Conservation (phyloP, 345 rosid genomes). For the Syzygium aqueum region DNA sequence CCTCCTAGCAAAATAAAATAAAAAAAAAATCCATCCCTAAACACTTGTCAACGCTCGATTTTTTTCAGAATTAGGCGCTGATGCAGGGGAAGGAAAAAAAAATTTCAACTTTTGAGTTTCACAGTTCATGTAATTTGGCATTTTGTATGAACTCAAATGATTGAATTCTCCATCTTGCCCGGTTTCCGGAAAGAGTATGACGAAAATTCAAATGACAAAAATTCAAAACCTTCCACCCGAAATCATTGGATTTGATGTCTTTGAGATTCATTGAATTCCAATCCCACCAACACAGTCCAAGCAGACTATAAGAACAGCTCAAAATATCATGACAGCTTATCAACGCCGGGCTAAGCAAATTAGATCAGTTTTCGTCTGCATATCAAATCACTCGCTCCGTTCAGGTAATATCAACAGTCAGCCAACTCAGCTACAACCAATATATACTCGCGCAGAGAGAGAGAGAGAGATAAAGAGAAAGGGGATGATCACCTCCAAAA, state of each 20-base stretch:
- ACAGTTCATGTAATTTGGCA: not conserved
- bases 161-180: not conserved
- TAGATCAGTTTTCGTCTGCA: not conserved
- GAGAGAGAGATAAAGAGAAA: not conserved
- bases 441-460: not conserved
- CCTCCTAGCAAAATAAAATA: constrained; percentile 22
- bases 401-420: not conserved
- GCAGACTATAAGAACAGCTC: not conserved
- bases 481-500: constrained; percentile 34
- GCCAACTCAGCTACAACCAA: not conserved
- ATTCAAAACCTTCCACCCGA: not conserved
- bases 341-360: not conserved
- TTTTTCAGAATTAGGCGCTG: not conserved
- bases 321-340: not conserved
- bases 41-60: not conserved
- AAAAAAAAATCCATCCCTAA: not conserved
- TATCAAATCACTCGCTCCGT: not conserved
- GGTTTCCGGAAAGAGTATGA: not conserved
- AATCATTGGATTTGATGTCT: not conserved
- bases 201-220: not conserved
- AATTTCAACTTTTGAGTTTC: not conserved
- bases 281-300: not conserved
- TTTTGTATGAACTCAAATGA: not conserved
- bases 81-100: not conserved
- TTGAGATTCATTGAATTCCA: not conserved